Conservation (phyloP, 192 early-diverging fungal genomes). For the Backusella tarrabulga region DNA sequence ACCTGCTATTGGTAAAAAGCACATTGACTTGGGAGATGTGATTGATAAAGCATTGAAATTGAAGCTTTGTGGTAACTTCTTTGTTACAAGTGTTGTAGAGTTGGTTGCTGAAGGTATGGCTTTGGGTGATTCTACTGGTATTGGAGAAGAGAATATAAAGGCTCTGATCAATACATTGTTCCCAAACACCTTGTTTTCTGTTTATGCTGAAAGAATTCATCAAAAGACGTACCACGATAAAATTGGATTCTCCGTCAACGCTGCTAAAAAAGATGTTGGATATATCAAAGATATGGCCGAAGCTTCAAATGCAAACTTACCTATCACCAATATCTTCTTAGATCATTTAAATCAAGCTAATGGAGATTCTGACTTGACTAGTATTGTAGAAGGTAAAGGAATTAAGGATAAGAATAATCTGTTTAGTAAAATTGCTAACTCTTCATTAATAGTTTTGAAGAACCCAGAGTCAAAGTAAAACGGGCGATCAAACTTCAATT, state of each 20-base stretch:
- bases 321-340: constrained; percentile 32
- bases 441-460: neutral
- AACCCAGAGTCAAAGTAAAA: neutral
- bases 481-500: neutral
- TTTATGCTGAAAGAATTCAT: constrained; percentile 51
- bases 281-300: constrained; percentile 42
- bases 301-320: constrained; percentile 33
- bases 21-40: constrained; percentile 51
- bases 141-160: constrained; percentile 49
- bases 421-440: neutral
- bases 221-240: constrained; percentile 33
- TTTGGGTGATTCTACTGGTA: constrained; percentile 49
- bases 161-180: constrained; percentile 54
- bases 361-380: constrained; percentile 24
- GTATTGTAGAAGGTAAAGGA: constrained; percentile 30
- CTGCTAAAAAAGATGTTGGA: constrained; percentile 45
- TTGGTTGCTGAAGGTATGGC: constrained; percentile 62
- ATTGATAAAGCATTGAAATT: constrained; percentile 42
- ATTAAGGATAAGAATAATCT: neutral
- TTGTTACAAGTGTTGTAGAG: constrained; percentile 57
- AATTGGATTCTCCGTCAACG: constrained; percentile 38
- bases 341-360: neutral
- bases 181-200: constrained; percentile 40
- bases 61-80: constrained; percentile 71
- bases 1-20: constrained; percentile 44